Conservation (phyloP, 345 rosid species). For the Cochlearia excelsa region DNA sequence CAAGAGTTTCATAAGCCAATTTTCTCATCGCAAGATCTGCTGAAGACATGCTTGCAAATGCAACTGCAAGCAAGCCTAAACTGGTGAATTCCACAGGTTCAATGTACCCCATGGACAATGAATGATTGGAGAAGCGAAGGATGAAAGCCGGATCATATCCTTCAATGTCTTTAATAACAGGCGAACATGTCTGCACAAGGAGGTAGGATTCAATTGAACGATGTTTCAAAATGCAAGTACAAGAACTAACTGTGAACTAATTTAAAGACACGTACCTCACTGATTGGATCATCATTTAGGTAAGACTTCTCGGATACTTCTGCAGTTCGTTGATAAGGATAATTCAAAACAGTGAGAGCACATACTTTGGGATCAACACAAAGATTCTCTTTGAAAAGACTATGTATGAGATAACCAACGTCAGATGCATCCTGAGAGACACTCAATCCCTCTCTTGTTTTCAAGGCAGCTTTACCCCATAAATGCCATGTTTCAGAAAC, state of each 20-base stretch:
- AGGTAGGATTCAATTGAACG: conserved; percentile 6
- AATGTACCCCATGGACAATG: conserved; percentile 55
- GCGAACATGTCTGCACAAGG: conserved; percentile 41
- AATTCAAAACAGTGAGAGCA: conserved; percentile 60
- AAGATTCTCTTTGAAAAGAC: conserved; percentile 74
- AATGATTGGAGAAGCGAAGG: conserved; percentile 61
- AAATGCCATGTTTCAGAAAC: conserved; percentile 54
- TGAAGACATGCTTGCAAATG: conserved; percentile 80
- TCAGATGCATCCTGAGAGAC: conserved; percentile 45
- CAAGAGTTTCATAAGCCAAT: conserved; percentile 71
- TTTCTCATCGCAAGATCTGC: conserved; percentile 77
- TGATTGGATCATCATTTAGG: conserved; percentile 12
- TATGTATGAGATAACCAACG: conserved; percentile 42
- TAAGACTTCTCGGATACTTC: conserved; percentile 21
- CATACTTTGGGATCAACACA: conserved; percentile 70
- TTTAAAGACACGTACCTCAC: conserved; percentile 26
- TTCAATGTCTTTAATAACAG: conserved; percentile 34
- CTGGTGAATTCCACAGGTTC: conserved; percentile 82
- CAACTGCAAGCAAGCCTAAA: conserved; percentile 86
- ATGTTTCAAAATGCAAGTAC: conserved; percentile 7
- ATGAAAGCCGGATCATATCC: conserved; percentile 84
- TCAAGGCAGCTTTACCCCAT: conserved; percentile 76
- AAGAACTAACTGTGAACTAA: conserved; percentile 3
- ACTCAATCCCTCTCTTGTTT: conserved; percentile 50
- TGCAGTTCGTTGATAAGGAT: conserved; percentile 60